A percentile compares a stretch with the other conserved stretches of the same genome.
Conservation (phyloP, 192 early-diverging fungal species). For the Coemansia sp. region DNA sequence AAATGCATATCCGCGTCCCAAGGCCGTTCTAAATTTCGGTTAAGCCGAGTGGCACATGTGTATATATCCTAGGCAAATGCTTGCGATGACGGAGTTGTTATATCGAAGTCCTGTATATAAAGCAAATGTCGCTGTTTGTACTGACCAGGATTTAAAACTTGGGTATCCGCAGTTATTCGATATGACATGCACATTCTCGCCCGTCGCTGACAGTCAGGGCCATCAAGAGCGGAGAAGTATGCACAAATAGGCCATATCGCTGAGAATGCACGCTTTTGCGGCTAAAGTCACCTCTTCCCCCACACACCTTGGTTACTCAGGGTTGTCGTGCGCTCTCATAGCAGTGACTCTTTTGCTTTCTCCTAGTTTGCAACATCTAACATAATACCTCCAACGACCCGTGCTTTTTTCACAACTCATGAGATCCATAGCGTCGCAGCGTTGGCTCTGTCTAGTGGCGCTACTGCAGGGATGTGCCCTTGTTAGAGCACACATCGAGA, state of each 20-base stretch:
- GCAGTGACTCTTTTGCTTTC: not conserved
- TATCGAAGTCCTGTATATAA: too few species aligned
- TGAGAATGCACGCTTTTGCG: not conserved
- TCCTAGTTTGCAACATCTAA: not conserved
- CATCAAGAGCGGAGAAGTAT: not conserved
- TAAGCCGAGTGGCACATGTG: too few species aligned
- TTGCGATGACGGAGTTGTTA: too few species aligned
- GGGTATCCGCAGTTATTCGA: not conserved
- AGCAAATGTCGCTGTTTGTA: not conserved
- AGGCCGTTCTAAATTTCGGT: not conserved
- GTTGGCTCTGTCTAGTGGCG: not conserved
- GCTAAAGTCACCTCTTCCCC: not conserved
- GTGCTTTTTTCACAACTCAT: not conserved
- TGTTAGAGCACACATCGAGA: conserved; percentile 38
- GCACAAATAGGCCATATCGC: not conserved
- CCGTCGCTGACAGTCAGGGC: not conserved
- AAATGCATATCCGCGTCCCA: not conserved
- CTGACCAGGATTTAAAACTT: not conserved
- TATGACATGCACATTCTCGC: not conserved
- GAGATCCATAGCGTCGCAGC: not conserved
- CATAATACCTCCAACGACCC: not conserved
- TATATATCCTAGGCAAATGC: too few species aligned
- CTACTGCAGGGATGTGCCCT: conserved; percentile 4
- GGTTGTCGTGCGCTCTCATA: not conserved
- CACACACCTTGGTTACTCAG: not conserved